Percentiles rank a stretch among this genome's conserved stretches.
These are phyloP conservation scores for Rhododendron mucronatum DNA, from an alignment of 148 eudicot species.

Conservation along the genomic window DNA sequence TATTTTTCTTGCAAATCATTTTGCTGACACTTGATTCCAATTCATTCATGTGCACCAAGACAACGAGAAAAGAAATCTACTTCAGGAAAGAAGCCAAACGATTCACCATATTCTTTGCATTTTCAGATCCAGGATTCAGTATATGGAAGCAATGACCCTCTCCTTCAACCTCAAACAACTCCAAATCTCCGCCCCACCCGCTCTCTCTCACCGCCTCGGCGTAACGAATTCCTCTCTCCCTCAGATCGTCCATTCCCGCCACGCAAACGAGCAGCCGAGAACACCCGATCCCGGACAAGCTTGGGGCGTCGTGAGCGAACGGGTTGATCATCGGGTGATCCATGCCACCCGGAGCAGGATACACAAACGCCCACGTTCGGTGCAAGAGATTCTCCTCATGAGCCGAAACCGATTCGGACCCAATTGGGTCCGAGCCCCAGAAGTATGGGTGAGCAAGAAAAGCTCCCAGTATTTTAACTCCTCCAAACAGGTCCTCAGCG, in stretches of 20 bases:
- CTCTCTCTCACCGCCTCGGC: slow-evolving; percentile 24
- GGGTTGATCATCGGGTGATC: slow-evolving; percentile 43
- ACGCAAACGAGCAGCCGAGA: slow-evolving; percentile 38
- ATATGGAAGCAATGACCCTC: slow-evolving; percentile 40
- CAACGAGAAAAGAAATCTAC: neutral
- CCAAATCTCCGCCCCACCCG: slow-evolving; percentile 39
- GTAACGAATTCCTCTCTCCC: slow-evolving; percentile 27
- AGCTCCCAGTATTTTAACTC: slow-evolving; percentile 17
- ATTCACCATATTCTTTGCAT: slow-evolving; percentile 32
- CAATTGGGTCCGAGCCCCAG: slow-evolving; percentile 24
- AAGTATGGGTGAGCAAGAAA: slow-evolving; percentile 26
- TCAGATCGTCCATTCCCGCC: slow-evolving; percentile 38
- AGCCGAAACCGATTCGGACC: slow-evolving; percentile 8
- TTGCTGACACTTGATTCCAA: neutral
- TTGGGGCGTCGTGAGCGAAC: slow-evolving; percentile 21
- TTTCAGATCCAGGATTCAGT: slow-evolving; percentile 25
- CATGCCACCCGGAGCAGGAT: slow-evolving; percentile 26
- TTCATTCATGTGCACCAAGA: neutral
- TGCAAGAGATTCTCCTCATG: slow-evolving; percentile 4
- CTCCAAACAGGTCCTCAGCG: slow-evolving; percentile 4
- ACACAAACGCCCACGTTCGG: slow-evolving; percentile 42
- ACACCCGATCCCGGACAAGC: slow-evolving; percentile 27
- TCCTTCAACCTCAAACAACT: slow-evolving; percentile 30
- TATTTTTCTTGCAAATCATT: neutral
- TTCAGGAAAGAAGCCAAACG: slow-evolving; percentile 32